phyloP scores from a whole-genome alignment of 2,329 filamentous ascomycete genomes.

The Sphaerulina vaccinii region DNA sequence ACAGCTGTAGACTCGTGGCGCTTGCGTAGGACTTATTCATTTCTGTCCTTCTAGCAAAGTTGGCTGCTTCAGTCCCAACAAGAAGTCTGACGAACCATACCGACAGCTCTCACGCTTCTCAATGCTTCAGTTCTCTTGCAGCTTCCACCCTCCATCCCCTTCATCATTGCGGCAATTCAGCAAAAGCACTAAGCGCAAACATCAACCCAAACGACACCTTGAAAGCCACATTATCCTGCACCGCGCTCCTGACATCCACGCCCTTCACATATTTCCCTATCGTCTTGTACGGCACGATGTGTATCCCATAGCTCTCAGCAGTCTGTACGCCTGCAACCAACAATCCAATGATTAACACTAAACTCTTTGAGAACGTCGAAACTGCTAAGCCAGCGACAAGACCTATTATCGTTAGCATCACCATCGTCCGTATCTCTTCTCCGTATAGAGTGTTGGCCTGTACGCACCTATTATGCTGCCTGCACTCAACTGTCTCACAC shows the following conservation, averaged over 20 bases:
- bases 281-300: slow-evolving; percentile 49
- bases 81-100: too few species aligned
- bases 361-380: slow-evolving; percentile 67
- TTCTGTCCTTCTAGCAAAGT: too few species aligned
- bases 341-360: slow-evolving; percentile 66
- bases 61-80: too few species aligned
- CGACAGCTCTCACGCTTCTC: too few species aligned
- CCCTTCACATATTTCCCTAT: slow-evolving; percentile 53
- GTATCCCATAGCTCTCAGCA: slow-evolving; percentile 53
- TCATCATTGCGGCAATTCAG: slow-evolving; percentile 42
- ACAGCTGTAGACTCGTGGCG: too few species aligned
- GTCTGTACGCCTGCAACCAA: slow-evolving; percentile 62
- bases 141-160: background rate
- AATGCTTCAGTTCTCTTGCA: too few species aligned
- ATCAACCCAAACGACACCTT: slow-evolving; percentile 70
- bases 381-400: slow-evolving; percentile 64
- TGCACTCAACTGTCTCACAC: slow-evolving; percentile 46
- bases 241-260: slow-evolving; percentile 51
- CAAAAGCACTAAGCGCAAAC: slow-evolving; percentile 69
- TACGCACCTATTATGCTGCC: slow-evolving; percentile 47
- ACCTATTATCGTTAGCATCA: slow-evolving; percentile 43
- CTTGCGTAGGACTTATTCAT: too few species aligned
- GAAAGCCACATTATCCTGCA: slow-evolving; percentile 62
- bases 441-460: background rate
- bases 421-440: background rate